Conservation (phyloP, 1,284 basidiomycete species). For the Irpex lacteus region DNA sequence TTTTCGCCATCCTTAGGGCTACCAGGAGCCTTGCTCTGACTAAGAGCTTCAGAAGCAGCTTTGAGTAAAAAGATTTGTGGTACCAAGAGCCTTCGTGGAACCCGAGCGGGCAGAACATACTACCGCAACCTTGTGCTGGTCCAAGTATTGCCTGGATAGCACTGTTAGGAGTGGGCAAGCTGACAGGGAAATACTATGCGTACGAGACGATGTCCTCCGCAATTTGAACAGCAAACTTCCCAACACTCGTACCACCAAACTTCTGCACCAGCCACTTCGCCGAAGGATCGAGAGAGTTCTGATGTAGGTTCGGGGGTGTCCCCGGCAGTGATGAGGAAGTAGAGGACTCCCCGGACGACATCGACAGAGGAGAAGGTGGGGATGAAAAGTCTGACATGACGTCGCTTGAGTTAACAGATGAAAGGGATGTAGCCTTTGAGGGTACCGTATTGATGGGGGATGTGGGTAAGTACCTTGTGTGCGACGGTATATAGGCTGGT, state of each 20-base stretch:
- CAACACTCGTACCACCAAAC: constrained; percentile 95
- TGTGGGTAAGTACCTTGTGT: neutral
- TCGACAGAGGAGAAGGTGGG: constrained; percentile 23
- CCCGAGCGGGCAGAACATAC: constrained; percentile 97
- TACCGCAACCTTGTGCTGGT: constrained; percentile 83
- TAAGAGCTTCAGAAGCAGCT: constrained; percentile 81
- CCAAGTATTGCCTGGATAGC: constrained; percentile 70
- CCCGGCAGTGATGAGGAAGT: constrained; percentile 25
- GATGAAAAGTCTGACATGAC: constrained; percentile 21
- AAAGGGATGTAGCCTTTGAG: constrained; percentile 1
- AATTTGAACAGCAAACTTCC: constrained; percentile 87
- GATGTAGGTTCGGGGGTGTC: constrained; percentile 66
- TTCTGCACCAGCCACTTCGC: constrained; percentile 92
- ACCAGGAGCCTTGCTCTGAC: constrained; percentile 29
- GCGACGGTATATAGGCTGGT: neutral
- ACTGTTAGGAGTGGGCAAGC: neutral
- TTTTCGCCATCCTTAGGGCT: constrained; percentile 27
- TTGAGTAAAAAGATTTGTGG: constrained; percentile 91
- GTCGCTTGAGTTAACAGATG: neutral
- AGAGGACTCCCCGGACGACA: constrained; percentile 26
- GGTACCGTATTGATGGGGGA: neutral
- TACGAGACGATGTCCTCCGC: constrained; percentile 83
- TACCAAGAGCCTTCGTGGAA: constrained; percentile 92
- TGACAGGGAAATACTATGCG: neutral
- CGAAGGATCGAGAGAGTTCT: constrained; percentile 64